Evolutionary conservation across 2,329 filamentous ascomycete genomes (phyloP).

Genomic region (Cephalotrichum gorgonifer): DNA sequence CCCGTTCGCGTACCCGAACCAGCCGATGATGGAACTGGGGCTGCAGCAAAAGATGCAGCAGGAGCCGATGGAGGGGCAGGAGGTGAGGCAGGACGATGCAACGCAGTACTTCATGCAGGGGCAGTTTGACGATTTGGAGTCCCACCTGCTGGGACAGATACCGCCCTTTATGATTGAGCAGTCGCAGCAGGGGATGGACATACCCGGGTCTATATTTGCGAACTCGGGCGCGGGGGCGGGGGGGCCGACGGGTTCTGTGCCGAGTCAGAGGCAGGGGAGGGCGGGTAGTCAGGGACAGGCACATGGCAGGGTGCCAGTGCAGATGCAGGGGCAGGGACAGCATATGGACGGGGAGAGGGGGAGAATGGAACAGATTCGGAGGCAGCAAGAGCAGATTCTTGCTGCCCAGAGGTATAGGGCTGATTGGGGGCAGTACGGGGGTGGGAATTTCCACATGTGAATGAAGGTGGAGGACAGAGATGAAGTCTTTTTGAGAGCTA

Average conservation of each 20-base stretch:
- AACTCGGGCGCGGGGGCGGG: not conserved
- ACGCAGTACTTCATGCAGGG: constrained; percentile 40
- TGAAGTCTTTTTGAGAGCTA: too few species aligned
- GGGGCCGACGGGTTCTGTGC: not conserved
- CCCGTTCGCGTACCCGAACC: constrained; percentile 70
- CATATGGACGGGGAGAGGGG: constrained; percentile 16
- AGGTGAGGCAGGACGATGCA: constrained; percentile 18
- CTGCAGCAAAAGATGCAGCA: constrained; percentile 23
- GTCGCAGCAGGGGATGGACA: constrained; percentile 2
- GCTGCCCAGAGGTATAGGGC: constrained; percentile 33
- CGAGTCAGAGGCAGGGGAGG: constrained; percentile 12
- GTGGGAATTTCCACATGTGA: constrained; percentile 15
- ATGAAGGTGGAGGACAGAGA: not conserved
- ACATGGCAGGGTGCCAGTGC: too few species aligned
- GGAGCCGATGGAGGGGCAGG: constrained; percentile 14
- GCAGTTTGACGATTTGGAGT: constrained; percentile 57
- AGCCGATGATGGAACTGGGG: constrained; percentile 55
- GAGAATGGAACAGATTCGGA: constrained; percentile 9
- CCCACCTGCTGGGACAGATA: constrained; percentile 60
- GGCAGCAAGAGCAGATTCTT: constrained; percentile 34
- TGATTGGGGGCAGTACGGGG: constrained; percentile 37
- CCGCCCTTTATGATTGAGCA: constrained; percentile 54
- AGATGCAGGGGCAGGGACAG: too few species aligned
- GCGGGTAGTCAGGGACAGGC: constrained; percentile 26
- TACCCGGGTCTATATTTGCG: not conserved